A percentile compares a stretch with the other conserved stretches of the same genome.
phyloP scores from a whole-genome alignment of 2,329 filamentous ascomycete species.

The Decorospora gaudefroyi region DNA sequence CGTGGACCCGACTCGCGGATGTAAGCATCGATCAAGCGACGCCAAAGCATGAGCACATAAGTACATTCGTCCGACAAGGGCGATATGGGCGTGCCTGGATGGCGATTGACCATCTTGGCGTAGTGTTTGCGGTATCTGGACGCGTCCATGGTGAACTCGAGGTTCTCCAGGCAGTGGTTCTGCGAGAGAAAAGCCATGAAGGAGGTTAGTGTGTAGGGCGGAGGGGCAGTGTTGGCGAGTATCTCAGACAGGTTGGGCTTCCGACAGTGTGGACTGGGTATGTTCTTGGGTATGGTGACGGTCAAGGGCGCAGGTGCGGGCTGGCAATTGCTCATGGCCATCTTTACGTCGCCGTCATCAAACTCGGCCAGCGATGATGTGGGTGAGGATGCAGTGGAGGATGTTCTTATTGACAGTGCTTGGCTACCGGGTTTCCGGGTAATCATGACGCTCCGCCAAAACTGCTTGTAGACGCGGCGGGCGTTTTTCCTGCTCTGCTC shows the following conservation, averaged over 20 bases:
- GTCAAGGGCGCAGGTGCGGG: conserved; percentile 55
- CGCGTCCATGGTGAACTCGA: conserved; percentile 96
- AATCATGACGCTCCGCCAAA: conserved; percentile 48
- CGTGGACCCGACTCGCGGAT: conserved; percentile 58
- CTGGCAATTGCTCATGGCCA: conserved; percentile 55
- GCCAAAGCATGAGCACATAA: conserved; percentile 81
- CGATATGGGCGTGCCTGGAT: conserved; percentile 53
- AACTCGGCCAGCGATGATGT: conserved; percentile 37
- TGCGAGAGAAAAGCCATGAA: conserved; percentile 97
- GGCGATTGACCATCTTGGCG: conserved; percentile 60
- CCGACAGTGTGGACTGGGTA: conserved; percentile 57
- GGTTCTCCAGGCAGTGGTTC: conserved; percentile 93
- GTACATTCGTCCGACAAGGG: conserved; percentile 63
- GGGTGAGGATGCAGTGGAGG: conserved; percentile 44
- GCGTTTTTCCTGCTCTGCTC: conserved; percentile 41
- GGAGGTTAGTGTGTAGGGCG: conserved; percentile 86
- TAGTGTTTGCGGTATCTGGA: conserved; percentile 78
- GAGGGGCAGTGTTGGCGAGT: conserved; percentile 78
- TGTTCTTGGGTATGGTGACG: conserved; percentile 54
- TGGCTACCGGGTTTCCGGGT: conserved; percentile 37
- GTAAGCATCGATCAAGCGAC: conserved; percentile 85
- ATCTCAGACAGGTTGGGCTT: conserved; percentile 84
- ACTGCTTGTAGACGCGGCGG: conserved; percentile 44
- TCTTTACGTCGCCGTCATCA: conserved; percentile 54
- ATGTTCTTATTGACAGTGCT: conserved; percentile 40